Evolutionary conservation across 2,329 filamentous ascomycete species (phyloP).

Genomic region (Claviceps cyperi): DNA sequence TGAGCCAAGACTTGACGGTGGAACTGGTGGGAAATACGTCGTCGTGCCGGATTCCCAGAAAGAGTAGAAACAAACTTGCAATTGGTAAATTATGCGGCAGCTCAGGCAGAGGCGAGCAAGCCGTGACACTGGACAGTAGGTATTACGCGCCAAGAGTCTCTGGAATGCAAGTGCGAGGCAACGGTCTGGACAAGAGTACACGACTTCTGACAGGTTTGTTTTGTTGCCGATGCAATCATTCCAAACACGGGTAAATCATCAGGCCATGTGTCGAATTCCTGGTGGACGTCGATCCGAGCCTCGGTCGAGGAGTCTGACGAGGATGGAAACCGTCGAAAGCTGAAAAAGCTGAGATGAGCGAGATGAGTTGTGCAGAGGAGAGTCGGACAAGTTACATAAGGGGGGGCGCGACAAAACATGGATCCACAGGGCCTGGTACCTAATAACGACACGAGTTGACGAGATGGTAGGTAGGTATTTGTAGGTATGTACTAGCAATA

Average conservation of each 20-base stretch:
- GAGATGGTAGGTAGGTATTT: background rate
- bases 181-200: background rate
- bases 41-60: too few relatives aligned
- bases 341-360: background rate
- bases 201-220: background rate
- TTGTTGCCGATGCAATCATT: background rate
- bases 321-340: background rate
- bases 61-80: too few relatives aligned
- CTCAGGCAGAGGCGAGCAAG: background rate
- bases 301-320: background rate
- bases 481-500: background rate
- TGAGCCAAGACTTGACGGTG: background rate
- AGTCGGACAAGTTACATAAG: background rate
- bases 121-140: background rate
- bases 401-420: background rate
- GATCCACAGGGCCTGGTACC: background rate
- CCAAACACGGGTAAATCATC: background rate
- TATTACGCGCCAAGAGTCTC: background rate
- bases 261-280: background rate
- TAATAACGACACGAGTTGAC: background rate
- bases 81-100: background rate
- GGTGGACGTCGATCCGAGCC: background rate
- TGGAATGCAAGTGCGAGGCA: constrained; percentile 1
- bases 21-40: too few relatives aligned
- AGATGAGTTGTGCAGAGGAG: background rate